Evolutionary conservation across 108 stramenopile genomes (phyloP).

Genomic region (Cyclotella cryptica): DNA sequence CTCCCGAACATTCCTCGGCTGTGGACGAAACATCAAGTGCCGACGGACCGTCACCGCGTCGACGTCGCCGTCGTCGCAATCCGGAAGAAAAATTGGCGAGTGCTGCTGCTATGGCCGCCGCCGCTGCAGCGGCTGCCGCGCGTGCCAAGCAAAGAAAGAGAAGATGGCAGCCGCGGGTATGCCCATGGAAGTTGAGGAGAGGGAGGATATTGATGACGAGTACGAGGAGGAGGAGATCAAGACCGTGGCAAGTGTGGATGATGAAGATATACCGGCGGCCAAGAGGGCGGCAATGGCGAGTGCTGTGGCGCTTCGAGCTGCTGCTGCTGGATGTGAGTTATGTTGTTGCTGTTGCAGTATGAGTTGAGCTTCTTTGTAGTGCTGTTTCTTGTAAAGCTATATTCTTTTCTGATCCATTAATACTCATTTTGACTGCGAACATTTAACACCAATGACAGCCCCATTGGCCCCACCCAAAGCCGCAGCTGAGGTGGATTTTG

Average conservation of each 20-base stretch:
- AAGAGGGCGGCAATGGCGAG: conserved; percentile 50
- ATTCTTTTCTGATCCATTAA: background rate
- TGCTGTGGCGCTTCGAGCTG: conserved; percentile 47
- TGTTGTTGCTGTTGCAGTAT: background rate
- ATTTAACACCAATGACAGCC: background rate
- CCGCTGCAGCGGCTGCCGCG: conserved; percentile 38
- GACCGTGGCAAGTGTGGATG: conserved; percentile 22
- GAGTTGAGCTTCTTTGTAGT: background rate
- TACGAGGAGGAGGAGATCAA: conserved; percentile 17
- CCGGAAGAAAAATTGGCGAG: conserved; percentile 42
- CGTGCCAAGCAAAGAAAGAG: conserved; percentile 25
- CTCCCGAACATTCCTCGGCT: too few relatives aligned
- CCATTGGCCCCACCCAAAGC: conserved; percentile 64
- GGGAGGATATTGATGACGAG: background rate
- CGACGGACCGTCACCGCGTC: background rate
- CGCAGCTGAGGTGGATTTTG: conserved; percentile 80
- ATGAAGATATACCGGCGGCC: conserved; percentile 54
- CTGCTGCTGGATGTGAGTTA: conserved; percentile 33
- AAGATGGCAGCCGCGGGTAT: background rate
- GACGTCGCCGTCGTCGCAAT: conserved; percentile 34
- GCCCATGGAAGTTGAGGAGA: background rate
- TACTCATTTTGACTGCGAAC: background rate
- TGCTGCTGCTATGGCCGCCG: conserved; percentile 42
- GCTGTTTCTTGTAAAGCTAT: background rate
- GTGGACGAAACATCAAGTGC: background rate